Percentiles rank a stretch among this genome's conserved stretches.
phyloP scores from a whole-genome alignment of 2,329 filamentous ascomycete genomes.

The Talaromyces sp. region DNA sequence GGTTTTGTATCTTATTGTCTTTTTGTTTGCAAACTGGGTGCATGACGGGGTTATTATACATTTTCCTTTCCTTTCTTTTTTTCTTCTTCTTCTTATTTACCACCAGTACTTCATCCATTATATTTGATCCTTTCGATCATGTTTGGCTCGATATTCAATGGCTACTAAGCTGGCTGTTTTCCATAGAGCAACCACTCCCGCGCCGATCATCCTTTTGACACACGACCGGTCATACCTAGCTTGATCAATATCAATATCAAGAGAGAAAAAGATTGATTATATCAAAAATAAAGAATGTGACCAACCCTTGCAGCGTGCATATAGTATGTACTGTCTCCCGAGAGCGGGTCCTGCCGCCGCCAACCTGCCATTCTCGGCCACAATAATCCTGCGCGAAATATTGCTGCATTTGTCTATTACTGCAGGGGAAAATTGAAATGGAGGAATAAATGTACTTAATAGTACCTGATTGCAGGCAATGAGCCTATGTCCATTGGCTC shows the following conservation, averaged over 20 bases:
- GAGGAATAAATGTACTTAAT: background rate
- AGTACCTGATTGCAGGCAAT: background rate
- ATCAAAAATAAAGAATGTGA: background rate
- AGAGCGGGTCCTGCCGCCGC: background rate
- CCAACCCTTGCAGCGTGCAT: background rate
- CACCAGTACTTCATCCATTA: background rate
- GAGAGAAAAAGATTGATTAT: background rate
- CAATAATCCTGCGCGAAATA: background rate
- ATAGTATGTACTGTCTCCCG: background rate
- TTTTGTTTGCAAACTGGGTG: background rate
- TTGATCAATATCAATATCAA: background rate
- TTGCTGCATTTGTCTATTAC: background rate
- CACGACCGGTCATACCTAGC: background rate
- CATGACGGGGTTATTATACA: conserved; percentile 1
- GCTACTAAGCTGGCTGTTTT: too few species aligned
- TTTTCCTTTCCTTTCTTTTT: background rate
- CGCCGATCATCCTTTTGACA: background rate
- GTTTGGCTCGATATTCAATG: background rate
- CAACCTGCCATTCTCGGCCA: too few species aligned
- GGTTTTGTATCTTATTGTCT: conserved; percentile 1
- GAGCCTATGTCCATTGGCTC: background rate
- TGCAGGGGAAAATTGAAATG: background rate
- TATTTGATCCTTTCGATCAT: background rate
- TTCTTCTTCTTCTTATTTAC: background rate
- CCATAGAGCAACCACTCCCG: too few species aligned